Evolutionary conservation across 495 filamentous ascomycete species (phyloP).

Genomic region (Podospora conica): DNA sequence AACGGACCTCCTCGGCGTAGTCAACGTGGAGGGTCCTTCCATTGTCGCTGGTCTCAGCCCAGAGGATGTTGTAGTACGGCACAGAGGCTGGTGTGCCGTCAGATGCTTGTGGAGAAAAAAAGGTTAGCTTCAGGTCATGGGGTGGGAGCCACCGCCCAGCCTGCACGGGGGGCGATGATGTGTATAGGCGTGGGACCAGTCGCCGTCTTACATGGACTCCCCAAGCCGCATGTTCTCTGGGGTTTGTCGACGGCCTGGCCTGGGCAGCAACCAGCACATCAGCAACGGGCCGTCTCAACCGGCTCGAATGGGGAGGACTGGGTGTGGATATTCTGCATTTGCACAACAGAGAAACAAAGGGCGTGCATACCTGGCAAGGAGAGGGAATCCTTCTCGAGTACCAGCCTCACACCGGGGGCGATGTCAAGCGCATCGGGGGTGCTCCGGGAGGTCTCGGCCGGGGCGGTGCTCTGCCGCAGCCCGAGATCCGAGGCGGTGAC

Average conservation of each 20-base stretch:
- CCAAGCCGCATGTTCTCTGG: constrained; percentile 18
- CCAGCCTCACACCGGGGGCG: constrained; percentile 22
- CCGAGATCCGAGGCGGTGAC: neutral
- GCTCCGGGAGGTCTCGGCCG: neutral
- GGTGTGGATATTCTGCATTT: too few relatives aligned
- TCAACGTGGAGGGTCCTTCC: constrained; percentile 62
- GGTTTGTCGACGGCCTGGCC: constrained; percentile 17
- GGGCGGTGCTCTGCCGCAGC: neutral
- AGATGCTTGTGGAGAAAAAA: constrained; percentile 9
- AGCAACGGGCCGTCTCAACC: neutral
- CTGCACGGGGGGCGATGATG: constrained; percentile 2
- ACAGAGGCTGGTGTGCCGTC: constrained; percentile 37
- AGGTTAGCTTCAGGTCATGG: neutral
- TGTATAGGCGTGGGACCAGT: neutral
- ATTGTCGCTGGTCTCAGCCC: constrained; percentile 55
- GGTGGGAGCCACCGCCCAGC: neutral
- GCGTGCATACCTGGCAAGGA: constrained; percentile 18
- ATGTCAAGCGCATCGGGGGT: constrained; percentile 19
- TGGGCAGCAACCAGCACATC: constrained; percentile 3
- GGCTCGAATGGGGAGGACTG: neutral
- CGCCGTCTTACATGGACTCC: constrained; percentile 11
- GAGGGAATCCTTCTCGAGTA: constrained; percentile 16
- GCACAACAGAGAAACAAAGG: neutral
- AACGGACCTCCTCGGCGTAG: constrained; percentile 50
- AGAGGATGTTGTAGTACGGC: constrained; percentile 78